These are phyloP conservation scores for Ambrosia trifida DNA, from an alignment of 129 eudicot species.

Conservation along the genomic window DNA sequence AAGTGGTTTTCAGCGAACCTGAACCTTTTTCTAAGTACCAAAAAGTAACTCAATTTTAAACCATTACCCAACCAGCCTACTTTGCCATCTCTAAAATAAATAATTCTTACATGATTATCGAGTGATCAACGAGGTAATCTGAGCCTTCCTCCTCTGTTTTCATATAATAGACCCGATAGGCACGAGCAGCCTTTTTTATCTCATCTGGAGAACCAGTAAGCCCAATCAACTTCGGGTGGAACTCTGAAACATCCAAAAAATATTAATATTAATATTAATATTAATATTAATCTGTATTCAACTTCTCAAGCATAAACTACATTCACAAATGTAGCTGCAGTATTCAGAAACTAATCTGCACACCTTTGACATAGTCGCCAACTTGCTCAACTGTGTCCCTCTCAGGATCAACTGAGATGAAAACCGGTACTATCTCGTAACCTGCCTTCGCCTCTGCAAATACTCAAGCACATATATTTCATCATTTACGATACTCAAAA, in stretches of 20 bases:
- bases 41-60: no score
- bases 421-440: slow-evolving; percentile 77
- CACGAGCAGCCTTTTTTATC: slow-evolving; percentile 82
- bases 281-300: background rate
- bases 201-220: slow-evolving; percentile 83
- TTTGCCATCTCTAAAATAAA: background rate
- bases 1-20: background rate
- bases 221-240: slow-evolving; percentile 88
- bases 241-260: slow-evolving; percentile 52
- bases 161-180: slow-evolving; percentile 92
- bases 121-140: slow-evolving; percentile 95
- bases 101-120: slow-evolving; percentile 73
- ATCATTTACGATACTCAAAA: background rate
- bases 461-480: background rate
- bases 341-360: slow-evolving; percentile 5
- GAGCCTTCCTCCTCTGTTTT: slow-evolving; percentile 94
- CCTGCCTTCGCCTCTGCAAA: slow-evolving; percentile 75
- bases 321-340: background rate
- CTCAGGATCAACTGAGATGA: slow-evolving; percentile 95
- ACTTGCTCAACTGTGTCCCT: slow-evolving; percentile 96
- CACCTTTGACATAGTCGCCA: slow-evolving; percentile 85
- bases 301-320: background rate
- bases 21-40: no score
- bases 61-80: background rate
- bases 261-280: no score